Conservation (phyloP, 129 eudicot genomes). For the Centrapalus pauciflorus region DNA sequence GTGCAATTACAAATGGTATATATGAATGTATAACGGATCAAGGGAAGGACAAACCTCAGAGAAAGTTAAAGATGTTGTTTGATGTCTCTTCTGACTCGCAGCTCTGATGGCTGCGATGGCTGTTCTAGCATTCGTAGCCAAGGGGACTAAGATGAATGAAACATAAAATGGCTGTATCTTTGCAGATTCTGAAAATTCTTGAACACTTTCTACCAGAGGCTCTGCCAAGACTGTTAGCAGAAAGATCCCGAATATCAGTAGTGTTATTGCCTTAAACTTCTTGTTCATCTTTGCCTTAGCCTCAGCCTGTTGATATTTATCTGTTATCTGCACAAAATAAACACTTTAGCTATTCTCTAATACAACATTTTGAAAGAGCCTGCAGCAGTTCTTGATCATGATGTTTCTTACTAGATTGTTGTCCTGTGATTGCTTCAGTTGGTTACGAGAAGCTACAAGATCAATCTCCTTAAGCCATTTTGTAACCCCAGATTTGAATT, state of each 20-base stretch:
- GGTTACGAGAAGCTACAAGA: not conserved
- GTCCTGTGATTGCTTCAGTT: not conserved
- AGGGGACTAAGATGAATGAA: conserved; percentile 48
- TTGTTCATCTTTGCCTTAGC: conserved; percentile 25
- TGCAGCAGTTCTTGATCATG: not conserved
- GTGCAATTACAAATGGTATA: not conserved
- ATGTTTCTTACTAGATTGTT: conserved; percentile 31
- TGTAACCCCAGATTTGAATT: conserved; percentile 42
- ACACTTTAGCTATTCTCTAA: not conserved
- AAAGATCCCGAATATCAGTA: conserved; percentile 38
- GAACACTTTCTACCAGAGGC: conserved; percentile 53
- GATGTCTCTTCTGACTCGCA: conserved; percentile 32
- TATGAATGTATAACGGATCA: not conserved
- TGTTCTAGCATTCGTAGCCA: conserved; percentile 60
- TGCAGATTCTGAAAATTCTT: conserved; percentile 36
- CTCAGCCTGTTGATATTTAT: conserved; percentile 27
- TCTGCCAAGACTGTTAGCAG: conserved; percentile 45
- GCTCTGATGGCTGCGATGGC: conserved; percentile 50
- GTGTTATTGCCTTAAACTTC: conserved; percentile 33
- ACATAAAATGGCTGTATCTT: conserved; percentile 44
- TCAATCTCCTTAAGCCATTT: conserved; percentile 33
- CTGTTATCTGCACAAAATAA: not conserved
- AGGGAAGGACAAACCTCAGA: conserved; percentile 45
- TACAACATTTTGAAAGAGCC: not conserved
- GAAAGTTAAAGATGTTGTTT: conserved; percentile 51